These are phyloP conservation scores for Trichoderma reesei DNA, from an alignment of 495 filamentous ascomycete genomes.

Conservation along the genomic window DNA sequence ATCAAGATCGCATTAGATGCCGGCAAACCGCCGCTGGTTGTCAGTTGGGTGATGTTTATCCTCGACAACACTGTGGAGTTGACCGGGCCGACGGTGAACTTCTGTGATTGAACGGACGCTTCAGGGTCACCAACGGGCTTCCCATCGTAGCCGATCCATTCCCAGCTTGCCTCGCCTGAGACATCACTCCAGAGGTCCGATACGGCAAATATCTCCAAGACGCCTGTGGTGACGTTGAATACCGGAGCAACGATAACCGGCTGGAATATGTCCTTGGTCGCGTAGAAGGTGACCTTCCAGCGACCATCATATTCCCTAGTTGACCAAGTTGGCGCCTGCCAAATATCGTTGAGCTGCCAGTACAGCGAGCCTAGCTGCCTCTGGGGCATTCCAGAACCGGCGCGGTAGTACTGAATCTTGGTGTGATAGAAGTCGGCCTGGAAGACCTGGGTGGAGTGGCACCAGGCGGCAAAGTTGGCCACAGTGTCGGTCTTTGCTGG, in stretches of 20 bases:
- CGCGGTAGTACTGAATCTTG: constrained; percentile 56
- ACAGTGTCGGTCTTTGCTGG: constrained; percentile 46
- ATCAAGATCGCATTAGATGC: constrained; percentile 42
- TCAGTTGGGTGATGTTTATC: constrained; percentile 24
- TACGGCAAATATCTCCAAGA: constrained; percentile 51
- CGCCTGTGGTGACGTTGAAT: constrained; percentile 45
- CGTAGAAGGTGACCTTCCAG: constrained; percentile 50
- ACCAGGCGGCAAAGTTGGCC: constrained; percentile 63
- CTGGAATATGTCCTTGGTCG: constrained; percentile 50
- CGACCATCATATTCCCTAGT: constrained; percentile 54
- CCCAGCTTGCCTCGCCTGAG: constrained; percentile 18
- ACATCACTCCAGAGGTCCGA: constrained; percentile 42
- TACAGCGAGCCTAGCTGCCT: constrained; percentile 55
- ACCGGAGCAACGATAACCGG: constrained; percentile 52
- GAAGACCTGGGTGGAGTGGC: constrained; percentile 56
- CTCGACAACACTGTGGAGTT: constrained; percentile 49
- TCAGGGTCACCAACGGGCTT: constrained; percentile 2
- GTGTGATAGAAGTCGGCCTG: constrained; percentile 57
- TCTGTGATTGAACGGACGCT: constrained; percentile 3
- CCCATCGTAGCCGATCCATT: constrained; percentile 24
- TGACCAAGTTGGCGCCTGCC: constrained; percentile 61
- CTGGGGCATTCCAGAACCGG: constrained; percentile 49
- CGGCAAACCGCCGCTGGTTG: constrained; percentile 26
- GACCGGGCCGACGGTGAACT: constrained; percentile 48
- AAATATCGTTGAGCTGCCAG: constrained; percentile 64